Evolutionary conservation across 345 rosid genomes (phyloP).

Genomic region (Syzygium grande): DNA sequence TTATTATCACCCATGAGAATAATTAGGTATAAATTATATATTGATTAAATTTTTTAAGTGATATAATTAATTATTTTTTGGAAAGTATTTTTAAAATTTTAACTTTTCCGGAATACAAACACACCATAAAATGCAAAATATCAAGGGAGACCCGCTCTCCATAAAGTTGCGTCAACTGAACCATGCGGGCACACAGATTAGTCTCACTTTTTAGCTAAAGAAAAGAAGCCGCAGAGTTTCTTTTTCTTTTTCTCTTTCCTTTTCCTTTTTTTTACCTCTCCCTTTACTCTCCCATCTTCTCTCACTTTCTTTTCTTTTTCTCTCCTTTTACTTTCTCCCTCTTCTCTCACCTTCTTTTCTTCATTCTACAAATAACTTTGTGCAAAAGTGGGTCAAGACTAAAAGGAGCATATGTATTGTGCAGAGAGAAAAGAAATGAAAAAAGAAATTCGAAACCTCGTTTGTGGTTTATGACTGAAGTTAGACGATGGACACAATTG

Average conservation of each 20-base stretch:
- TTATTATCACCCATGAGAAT: too few species aligned
- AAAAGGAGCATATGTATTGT: not conserved
- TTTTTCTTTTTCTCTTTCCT: not conserved
- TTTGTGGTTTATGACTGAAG: not conserved
- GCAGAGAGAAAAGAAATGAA: not conserved
- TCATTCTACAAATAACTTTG: not conserved
- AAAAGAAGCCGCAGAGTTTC: not conserved
- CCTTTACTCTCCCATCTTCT: not conserved
- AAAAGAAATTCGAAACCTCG: not conserved
- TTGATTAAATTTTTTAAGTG: too few species aligned
- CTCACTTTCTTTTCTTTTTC: not conserved
- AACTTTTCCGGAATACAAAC: too few species aligned
- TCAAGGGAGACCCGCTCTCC: not conserved
- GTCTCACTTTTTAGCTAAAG: not conserved
- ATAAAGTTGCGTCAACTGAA: not conserved
- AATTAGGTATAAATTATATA: too few species aligned
- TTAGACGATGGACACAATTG: not conserved
- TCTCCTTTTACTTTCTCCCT: not conserved
- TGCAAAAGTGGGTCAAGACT: not conserved
- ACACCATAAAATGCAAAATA: too few species aligned
- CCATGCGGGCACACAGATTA: too few species aligned
- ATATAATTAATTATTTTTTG: too few species aligned
- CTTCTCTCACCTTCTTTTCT: not conserved
- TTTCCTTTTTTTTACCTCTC: not conserved
- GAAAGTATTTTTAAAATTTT: too few species aligned